Evolutionary conservation across 441 rosid genomes (phyloP), one percentile per base, ranked within the genome.

Genomic region (Viola pubescens): DNA sequence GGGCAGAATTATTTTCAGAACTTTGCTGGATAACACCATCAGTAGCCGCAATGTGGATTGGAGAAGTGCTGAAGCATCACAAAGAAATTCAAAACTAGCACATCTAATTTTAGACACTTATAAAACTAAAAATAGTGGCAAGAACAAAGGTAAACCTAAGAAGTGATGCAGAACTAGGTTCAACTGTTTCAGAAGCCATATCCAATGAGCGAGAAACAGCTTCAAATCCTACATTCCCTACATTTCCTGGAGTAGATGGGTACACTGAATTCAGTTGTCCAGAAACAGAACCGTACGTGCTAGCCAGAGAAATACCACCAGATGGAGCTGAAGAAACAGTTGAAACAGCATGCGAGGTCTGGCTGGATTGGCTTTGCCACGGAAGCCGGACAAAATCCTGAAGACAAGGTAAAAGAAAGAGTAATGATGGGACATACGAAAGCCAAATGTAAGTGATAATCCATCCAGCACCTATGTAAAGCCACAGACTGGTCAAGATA

Each of bases 381-480:
- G 98, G 99, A 77, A 89, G 89, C 66, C 92, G 85, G 74, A 91
- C 92, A 67, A 94, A 94, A 68, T 94, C 98, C 99, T 94, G 80
- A 66, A 73, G 73, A 52, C 44, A 43, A 19, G 61, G 39, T 7
- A 57, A 59, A 11, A 13, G 14, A 37, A 41, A 44, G 8, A 55
- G n/a, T 34, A 6, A 8, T 52, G 3, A 16, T 9, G 13, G 16
- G 56, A 8, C 9, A 26, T 11, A 8, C 51, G 11, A 41, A 43
- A 11, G 37, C 7, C 45, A 38, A 48, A 9, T 8, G 39, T 52
- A 44, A 58, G 37, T 10, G 13, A 48, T 68, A 60, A 52, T 49
- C 63, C 62, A 68, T 68, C 62, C 10, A 50, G 59, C 56, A 59
- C 44, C 56, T 44, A 44, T 6, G 12, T 57, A 47, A 42, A n/a